Evolutionary conservation across 1,139 yeast species (phyloP).

Genomic region (Suhomyces bribrorum): DNA sequence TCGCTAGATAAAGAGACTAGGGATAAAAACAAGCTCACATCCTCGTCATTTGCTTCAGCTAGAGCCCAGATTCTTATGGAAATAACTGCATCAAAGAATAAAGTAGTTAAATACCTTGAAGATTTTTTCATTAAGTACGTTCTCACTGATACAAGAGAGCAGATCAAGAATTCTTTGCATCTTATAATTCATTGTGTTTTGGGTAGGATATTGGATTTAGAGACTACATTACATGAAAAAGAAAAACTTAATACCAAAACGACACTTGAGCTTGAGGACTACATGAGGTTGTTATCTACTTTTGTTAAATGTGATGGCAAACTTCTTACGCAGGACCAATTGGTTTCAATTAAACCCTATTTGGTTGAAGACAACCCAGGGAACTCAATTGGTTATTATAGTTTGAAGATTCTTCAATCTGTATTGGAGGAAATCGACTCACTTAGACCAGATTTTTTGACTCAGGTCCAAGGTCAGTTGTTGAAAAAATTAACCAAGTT

Average conservation of each 20-base stretch:
- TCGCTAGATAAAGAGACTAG: constrained; percentile 15
- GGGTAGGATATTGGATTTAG: background rate
- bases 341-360: constrained; percentile 61
- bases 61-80: constrained; percentile 35
- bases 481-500: constrained; percentile 59
- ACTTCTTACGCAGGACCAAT: constrained; percentile 62
- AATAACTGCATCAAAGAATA: constrained; percentile 35
- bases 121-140: constrained; percentile 44
- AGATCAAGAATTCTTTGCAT: constrained; percentile 19
- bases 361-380: constrained; percentile 44
- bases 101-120: constrained; percentile 43
- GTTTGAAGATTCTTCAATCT: constrained; percentile 54
- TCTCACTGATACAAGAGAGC: constrained; percentile 24
- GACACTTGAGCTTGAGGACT: constrained; percentile 31
- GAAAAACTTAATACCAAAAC: background rate
- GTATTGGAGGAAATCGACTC: constrained; percentile 46
- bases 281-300: constrained; percentile 52
- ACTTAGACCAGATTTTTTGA: constrained; percentile 53
- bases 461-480: constrained; percentile 52
- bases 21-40: background rate
- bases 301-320: constrained; percentile 52
- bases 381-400: constrained; percentile 42
- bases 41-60: constrained; percentile 4
- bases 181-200: constrained; percentile 21
- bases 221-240: background rate